phyloP scores from a whole-genome alignment of 495 filamentous ascomycete genomes.

The Chaetomidium leptoderma region DNA sequence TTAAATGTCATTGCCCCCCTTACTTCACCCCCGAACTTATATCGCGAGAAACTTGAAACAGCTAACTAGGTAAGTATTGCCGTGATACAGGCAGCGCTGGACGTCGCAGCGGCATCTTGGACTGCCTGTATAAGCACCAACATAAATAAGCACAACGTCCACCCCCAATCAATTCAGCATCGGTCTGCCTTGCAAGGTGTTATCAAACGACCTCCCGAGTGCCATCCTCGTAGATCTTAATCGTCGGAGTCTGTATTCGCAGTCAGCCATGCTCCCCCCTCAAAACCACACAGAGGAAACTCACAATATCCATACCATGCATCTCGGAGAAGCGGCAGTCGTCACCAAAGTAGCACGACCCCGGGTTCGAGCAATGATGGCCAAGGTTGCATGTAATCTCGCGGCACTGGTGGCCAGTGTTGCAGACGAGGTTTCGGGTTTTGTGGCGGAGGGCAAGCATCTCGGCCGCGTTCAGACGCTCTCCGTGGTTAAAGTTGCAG shows the following conservation, averaged over 20 bases:
- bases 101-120: not conserved
- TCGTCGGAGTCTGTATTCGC: slow-evolving; percentile 17
- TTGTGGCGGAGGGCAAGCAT: slow-evolving; percentile 23
- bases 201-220: slow-evolving; percentile 18
- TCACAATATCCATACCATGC: slow-evolving; percentile 36
- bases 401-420: slow-evolving; percentile 20
- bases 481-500: slow-evolving; percentile 36
- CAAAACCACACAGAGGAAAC: slow-evolving; percentile 2
- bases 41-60: not conserved
- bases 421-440: slow-evolving; percentile 29
- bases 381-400: slow-evolving; percentile 32
- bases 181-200: not conserved
- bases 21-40: too few relatives aligned
- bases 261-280: not conserved
- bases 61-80: not conserved
- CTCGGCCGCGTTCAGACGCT: slow-evolving; percentile 25
- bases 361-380: slow-evolving; percentile 32
- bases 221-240: slow-evolving; percentile 30
- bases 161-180: not conserved
- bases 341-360: slow-evolving; percentile 23
- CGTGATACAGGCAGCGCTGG: not conserved
- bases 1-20: too few relatives aligned
- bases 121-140: not conserved
- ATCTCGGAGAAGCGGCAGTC: slow-evolving; percentile 29
- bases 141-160: not conserved